phyloP scores from a whole-genome alignment of 139 green algal genomes.

The Monoraphidium neglectum region DNA sequence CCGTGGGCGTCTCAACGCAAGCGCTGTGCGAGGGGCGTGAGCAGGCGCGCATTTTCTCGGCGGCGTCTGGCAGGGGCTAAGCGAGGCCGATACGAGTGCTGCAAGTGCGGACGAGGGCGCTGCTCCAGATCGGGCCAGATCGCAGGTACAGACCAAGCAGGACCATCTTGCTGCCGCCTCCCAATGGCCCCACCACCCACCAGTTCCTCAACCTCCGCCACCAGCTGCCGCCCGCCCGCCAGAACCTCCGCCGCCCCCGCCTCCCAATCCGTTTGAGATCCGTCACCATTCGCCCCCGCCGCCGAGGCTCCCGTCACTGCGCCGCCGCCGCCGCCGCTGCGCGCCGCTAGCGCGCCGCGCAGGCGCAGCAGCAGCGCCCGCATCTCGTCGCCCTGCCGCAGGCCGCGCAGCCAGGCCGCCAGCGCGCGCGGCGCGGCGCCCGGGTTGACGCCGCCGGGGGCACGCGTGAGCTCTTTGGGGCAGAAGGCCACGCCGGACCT shows the following conservation, averaged over 20 bases:
- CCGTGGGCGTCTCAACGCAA: no score
- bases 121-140: no score
- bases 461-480: constrained; percentile 32
- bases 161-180: no score
- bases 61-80: no score
- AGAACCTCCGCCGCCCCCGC: not conserved
- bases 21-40: no score
- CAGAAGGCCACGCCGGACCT: constrained; percentile 35
- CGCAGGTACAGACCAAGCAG: no score
- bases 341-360: no score
- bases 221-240: not conserved
- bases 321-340: not conserved
- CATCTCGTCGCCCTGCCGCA: no score
- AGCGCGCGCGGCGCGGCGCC: not conserved
- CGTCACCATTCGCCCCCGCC: not conserved
- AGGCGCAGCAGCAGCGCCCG: no score
- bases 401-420: not conserved
- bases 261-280: not conserved
- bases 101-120: no score
- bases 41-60: no score
- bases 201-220: constrained; percentile 26
- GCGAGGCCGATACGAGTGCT: no score
- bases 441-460: constrained; percentile 12
- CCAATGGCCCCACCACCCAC: not conserved
- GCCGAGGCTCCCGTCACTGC: not conserved